phyloP scores from a whole-genome alignment of 305 asterid genomes.

The Ajuga reptans region DNA sequence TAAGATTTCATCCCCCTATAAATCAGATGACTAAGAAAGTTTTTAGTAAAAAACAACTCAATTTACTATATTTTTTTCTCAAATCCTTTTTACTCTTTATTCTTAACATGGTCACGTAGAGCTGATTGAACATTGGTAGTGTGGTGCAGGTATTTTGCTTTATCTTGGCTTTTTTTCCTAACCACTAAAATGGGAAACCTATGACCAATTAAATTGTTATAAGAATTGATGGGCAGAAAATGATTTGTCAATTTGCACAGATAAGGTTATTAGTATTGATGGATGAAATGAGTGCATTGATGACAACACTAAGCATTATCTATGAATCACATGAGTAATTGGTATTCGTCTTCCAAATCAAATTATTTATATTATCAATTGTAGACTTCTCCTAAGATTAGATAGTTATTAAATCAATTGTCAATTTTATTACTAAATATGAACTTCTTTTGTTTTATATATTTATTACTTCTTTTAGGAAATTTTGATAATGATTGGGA shows the following conservation, averaged over 20 bases:
- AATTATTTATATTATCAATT: not conserved
- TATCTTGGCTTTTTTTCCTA: not conserved
- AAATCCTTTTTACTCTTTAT: too few species aligned
- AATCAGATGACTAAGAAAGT: too few species aligned
- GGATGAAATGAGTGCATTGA: slow-evolving; percentile 18
- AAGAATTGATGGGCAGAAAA: slow-evolving; percentile 16
- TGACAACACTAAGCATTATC: slow-evolving; percentile 26
- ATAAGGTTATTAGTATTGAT: not conserved
- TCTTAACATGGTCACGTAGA: too few species aligned
- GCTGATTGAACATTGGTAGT: too few species aligned
- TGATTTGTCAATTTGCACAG: slow-evolving; percentile 19
- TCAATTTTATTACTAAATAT: not conserved
- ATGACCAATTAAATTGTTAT: not conserved
- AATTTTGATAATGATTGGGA: not conserved
- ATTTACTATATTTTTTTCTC: too few species aligned
- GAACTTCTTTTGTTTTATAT: too few species aligned
- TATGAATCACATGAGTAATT: slow-evolving; percentile 16
- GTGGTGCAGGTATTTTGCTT: not conserved
- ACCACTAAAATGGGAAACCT: slow-evolving; percentile 25
- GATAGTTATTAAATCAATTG: not conserved
- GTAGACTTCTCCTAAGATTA: not conserved
- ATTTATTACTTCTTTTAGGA: too few species aligned
- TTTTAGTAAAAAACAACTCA: too few species aligned
- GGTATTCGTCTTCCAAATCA: not conserved
- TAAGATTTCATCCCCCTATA: too few species aligned